These are phyloP conservation scores for Agastache rugosa DNA, from an alignment of 257 asterid genomes.

Conservation along the genomic window DNA sequence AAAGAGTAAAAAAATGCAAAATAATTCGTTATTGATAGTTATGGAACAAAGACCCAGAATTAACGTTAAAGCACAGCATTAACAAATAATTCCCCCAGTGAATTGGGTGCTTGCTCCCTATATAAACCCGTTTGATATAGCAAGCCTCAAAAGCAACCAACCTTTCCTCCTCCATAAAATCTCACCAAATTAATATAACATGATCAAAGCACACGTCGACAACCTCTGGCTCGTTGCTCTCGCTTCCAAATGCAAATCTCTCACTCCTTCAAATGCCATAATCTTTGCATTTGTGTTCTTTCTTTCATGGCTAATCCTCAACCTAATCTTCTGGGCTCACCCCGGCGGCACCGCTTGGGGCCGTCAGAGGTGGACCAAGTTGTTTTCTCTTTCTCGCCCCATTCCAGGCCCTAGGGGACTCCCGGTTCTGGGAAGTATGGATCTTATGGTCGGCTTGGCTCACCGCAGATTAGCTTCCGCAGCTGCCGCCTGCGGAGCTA, in stretches of 20 bases:
- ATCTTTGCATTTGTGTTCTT: slow-evolving; percentile 40
- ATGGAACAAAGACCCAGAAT: background rate
- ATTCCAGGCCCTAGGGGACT: slow-evolving; percentile 82
- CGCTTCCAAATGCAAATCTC: slow-evolving; percentile 58
- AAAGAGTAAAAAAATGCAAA: background rate
- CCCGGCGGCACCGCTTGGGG: slow-evolving; percentile 98
- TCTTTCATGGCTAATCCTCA: slow-evolving; percentile 49
- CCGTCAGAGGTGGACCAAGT: slow-evolving; percentile 37
- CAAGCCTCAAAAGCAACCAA: slow-evolving; percentile 18
- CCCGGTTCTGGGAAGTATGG: slow-evolving; percentile 74
- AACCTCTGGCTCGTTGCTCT: slow-evolving; percentile 67
- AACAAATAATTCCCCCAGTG: background rate
- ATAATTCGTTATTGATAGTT: background rate
- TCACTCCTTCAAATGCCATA: slow-evolving; percentile 44
- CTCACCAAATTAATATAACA: too few relatives aligned
- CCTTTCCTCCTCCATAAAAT: slow-evolving; percentile 3
- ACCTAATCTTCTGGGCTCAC: slow-evolving; percentile 67
- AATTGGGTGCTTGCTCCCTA: slow-evolving; percentile 31
- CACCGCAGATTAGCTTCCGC: slow-evolving; percentile 68
- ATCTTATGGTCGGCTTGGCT: slow-evolving; percentile 75
- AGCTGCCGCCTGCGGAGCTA: slow-evolving; percentile 56
- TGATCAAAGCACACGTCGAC: slow-evolving; percentile 40
- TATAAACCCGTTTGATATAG: slow-evolving; percentile 39
- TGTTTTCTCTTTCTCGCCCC: slow-evolving; percentile 16
- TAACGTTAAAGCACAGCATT: background rate